Base-by-base conservation (phyloP, 1,284 basidiomycete species). In the Leccinum subrobustum region DNA sequence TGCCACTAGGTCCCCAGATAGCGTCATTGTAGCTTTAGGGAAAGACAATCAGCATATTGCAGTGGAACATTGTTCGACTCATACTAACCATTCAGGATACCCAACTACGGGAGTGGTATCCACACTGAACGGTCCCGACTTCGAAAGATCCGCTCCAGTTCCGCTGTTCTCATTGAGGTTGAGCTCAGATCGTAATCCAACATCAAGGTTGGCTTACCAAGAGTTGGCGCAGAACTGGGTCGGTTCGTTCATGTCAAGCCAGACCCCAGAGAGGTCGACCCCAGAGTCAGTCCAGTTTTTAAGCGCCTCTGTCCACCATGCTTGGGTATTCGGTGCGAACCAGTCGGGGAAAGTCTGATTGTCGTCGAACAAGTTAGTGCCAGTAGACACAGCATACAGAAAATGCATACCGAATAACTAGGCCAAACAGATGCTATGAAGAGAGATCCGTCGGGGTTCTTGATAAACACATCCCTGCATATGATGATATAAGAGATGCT, bases 241-340 rank as follows among this genome's bases (percentile, higher is more conserved):
- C 14, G 80, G 77, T 65, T 89, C 87, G 58, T 89, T 89, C 86
- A 91, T 89, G 71, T 92, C 90, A 0, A 91, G 77, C 90, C 89
- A 92, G 56, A 91, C 83, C 2, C 88, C 88, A 39, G 83, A 83
- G 67, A 85, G 87, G 52, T 82, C 78, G 20, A 90, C 79, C 2
- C 86, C 86, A 3, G 76, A 68, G 16, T 76, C 65, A 14, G 77
- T 81, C 85, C 86, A 89, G 69, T 90, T 89, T 42, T 58, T 67
- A 61, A 89, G 73, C 4, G 81, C 82, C 27, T 85, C 81, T 1
- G 79, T 81, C 86, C 86, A 88, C 77, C 81, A 87, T 18, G 73
- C 60, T 63, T 82, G 79, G 0, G 84, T 81, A 55, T 84, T 82
- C 16, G 81, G 75, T 42, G 80, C 78, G 67, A 90, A 88, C 88